These are phyloP conservation scores for Fusarium nelsonii DNA, from an alignment of 2,329 filamentous ascomycete species.

Conservation along the genomic window DNA sequence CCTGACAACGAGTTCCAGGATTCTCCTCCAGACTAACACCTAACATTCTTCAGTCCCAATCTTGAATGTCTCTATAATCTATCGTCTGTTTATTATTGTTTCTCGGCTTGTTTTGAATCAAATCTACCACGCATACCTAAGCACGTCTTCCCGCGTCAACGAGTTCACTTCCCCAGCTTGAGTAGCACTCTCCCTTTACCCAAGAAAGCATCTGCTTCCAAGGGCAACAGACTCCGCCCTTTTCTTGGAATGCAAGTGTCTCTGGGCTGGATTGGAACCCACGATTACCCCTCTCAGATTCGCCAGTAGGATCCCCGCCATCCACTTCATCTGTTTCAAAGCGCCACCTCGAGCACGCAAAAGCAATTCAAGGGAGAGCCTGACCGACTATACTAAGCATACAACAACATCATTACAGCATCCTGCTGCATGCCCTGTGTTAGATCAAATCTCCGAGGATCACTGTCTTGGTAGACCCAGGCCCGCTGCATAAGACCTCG, in stretches of 20 bases:
- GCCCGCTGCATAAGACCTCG: conserved; percentile 54
- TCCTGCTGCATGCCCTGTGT: conserved; percentile 50
- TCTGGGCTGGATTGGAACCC: conserved; percentile 53
- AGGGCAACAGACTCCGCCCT: conserved; percentile 49
- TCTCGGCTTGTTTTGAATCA: conserved; percentile 23
- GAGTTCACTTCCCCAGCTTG: conserved; percentile 41
- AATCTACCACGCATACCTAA: conserved; percentile 40
- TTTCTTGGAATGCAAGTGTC: conserved; percentile 56
- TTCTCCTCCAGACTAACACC: conserved; percentile 12
- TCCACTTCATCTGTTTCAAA: conserved; percentile 54
- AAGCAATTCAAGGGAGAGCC: conserved; percentile 53
- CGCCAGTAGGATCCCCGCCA: conserved; percentile 52
- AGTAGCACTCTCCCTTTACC: conserved; percentile 27
- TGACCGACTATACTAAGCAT: conserved; percentile 50
- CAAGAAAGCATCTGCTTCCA: conserved; percentile 33
- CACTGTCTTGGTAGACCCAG: conserved; percentile 49
- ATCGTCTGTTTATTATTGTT: conserved; percentile 41
- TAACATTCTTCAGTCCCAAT: conserved; percentile 41
- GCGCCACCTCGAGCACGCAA: conserved; percentile 50
- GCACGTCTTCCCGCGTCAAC: conserved; percentile 37
- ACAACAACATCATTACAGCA: conserved; percentile 50
- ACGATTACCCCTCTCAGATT: conserved; percentile 52
- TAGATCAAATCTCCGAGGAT: conserved; percentile 57
- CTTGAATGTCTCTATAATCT: conserved; percentile 34
- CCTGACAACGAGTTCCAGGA: conserved; percentile 33